A percentile compares a stretch with the other conserved stretches of the same genome.
Evolutionary conservation across 2,329 filamentous ascomycete genomes (phyloP).

Genomic region (Nothopassalora personata): DNA sequence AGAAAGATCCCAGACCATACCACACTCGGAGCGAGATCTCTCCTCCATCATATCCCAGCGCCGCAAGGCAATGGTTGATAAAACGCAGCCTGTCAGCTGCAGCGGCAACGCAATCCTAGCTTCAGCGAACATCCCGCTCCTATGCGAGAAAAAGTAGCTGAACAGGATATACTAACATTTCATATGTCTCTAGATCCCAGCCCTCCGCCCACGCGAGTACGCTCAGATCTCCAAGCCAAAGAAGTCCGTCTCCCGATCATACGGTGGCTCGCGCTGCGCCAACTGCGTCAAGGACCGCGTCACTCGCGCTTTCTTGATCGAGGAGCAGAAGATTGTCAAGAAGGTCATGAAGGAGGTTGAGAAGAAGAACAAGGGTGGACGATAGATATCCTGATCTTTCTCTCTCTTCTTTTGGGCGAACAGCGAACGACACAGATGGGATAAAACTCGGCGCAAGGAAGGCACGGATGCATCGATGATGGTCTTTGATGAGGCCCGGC

Average conservation of each 20-base stretch:
- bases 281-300: conserved; percentile 98
- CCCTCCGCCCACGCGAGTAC: conserved; percentile 97
- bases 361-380: conserved; percentile 53
- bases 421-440: conserved; percentile 3
- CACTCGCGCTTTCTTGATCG: conserved; percentile 96
- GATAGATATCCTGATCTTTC: conserved; percentile 17
- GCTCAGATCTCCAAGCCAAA: conserved; percentile 93
- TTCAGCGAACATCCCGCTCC: neutral
- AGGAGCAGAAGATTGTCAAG: conserved; percentile 99
- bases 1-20: neutral
- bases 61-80: neutral
- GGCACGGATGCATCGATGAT: conserved; percentile 4
- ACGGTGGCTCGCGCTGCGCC: conserved; percentile 96
- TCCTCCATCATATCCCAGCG: neutral
- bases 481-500: neutral
- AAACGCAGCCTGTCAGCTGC: neutral
- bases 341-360: conserved; percentile 99
- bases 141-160: conserved; percentile 1
- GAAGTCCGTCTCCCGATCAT: conserved; percentile 98
- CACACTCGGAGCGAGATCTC: neutral
- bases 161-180: conserved; percentile 15
- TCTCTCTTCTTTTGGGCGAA: neutral
- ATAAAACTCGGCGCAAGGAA: conserved; percentile 4
- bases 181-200: conserved; percentile 64
- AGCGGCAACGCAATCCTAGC: conserved; percentile 2